Evolutionary conservation across 148 eudicot species (phyloP).

Genomic region (Dianthus caryophyllus): DNA sequence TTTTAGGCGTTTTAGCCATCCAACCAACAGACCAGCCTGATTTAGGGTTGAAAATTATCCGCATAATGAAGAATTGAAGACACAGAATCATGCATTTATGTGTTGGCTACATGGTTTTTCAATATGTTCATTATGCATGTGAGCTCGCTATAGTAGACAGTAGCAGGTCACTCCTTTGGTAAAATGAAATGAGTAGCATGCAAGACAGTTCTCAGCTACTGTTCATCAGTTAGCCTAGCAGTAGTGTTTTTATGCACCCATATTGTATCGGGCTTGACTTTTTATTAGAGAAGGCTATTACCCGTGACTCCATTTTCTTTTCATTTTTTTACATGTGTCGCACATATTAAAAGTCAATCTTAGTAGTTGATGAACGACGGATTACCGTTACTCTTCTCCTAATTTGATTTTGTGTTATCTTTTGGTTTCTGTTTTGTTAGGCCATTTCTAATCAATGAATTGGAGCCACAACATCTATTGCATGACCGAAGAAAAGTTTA

Average conservation of each 20-base stretch:
- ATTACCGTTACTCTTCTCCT: not conserved
- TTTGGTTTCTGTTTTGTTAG: conserved; percentile 34
- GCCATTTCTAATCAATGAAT: conserved; percentile 91
- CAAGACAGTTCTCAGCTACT: not conserved
- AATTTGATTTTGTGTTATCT: not conserved
- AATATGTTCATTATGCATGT: not conserved
- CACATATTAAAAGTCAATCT: not conserved
- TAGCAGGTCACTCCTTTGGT: not conserved
- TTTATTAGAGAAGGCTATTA: not conserved
- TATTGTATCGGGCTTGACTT: not conserved
- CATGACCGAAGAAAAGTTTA: conserved; percentile 95
- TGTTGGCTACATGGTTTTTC: not conserved
- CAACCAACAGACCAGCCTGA: conserved; percentile 6
- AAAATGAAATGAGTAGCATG: conserved; percentile 2
- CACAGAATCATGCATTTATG: not conserved
- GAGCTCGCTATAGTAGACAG: not conserved
- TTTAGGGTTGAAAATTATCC: not conserved
- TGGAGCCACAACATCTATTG: conserved; percentile 85
- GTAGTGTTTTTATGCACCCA: conserved; percentile 1
- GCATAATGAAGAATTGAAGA: not conserved
- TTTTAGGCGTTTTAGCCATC: no score
- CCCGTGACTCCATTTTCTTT: not conserved
- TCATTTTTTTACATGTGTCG: not conserved
- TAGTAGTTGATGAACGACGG: not conserved
- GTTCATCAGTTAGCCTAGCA: not conserved